Conservation (phyloP, 352 stramenopile genomes). For the Globisporangium heterothallicum region DNA sequence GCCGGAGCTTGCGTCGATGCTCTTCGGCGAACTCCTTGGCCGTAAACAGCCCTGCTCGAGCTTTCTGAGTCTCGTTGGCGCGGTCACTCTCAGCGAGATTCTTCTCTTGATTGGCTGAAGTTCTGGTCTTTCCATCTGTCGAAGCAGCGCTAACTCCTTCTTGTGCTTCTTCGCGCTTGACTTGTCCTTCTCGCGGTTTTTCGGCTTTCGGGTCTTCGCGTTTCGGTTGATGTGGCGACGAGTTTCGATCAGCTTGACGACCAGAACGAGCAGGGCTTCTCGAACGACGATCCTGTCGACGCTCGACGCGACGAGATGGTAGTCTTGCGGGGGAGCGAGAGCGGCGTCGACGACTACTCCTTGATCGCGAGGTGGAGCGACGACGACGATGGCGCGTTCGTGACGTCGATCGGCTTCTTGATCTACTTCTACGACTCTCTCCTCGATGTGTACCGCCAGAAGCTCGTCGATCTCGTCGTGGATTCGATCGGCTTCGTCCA, state of each 20-base stretch:
- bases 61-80: slow-evolving; percentile 19
- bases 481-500: neutral
- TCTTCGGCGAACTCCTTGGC: slow-evolving; percentile 60
- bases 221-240: neutral
- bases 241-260: neutral
- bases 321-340: slow-evolving; percentile 2
- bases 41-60: slow-evolving; percentile 56
- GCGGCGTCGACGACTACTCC: slow-evolving; percentile 1
- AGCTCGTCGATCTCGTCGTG: neutral
- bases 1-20: slow-evolving; percentile 38
- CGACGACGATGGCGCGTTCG: slow-evolving; percentile 8
- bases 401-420: slow-evolving; percentile 1
- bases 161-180: too few relatives aligned
- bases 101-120: neutral
- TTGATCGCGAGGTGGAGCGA: slow-evolving; percentile 24
- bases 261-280: slow-evolving; percentile 6
- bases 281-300: slow-evolving; percentile 1
- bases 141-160: too few relatives aligned
- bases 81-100: slow-evolving; percentile 1
- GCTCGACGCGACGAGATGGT: neutral
- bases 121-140: too few relatives aligned
- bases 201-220: neutral
- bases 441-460: neutral
- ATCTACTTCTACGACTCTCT: neutral
- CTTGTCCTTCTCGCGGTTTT: neutral